Evolutionary conservation across 805 yeast species (phyloP).

Genomic region (Wickerhamiella domercqiae): DNA sequence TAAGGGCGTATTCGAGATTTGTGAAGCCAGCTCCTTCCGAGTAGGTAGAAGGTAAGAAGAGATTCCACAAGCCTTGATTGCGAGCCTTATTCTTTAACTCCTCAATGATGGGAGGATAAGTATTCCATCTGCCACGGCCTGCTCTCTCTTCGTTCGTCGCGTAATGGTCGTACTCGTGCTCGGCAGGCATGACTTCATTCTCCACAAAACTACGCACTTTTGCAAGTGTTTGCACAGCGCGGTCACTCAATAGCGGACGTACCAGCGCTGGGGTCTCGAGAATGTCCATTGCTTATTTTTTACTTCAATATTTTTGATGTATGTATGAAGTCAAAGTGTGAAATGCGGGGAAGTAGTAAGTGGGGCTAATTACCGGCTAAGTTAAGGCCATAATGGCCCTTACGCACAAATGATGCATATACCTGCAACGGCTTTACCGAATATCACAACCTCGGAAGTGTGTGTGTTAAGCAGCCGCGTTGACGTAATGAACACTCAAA

Average conservation of each 20-base stretch:
- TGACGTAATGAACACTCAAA: no score
- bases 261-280: constrained; percentile 9
- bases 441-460: no score
- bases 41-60: constrained; percentile 37
- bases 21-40: constrained; percentile 41
- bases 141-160: no score
- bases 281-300: not conserved
- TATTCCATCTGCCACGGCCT: constrained; percentile 41
- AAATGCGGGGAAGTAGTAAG: no score
- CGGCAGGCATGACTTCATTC: constrained; percentile 43
- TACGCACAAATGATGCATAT: no score
- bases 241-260: constrained; percentile 19
- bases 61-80: constrained; percentile 42
- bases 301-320: not conserved
- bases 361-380: no score
- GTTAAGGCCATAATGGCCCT: no score
- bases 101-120: constrained; percentile 34
- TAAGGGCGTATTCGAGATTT: constrained; percentile 47
- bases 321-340: not conserved
- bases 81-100: constrained; percentile 38
- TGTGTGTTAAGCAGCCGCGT: no score
- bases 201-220: constrained; percentile 37
- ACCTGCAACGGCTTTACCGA: no score
- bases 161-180: constrained; percentile 28
- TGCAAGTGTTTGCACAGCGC: constrained; percentile 24